Evolutionary conservation across 2,329 filamentous ascomycete species (phyloP).

Genomic region (Verticillium tricorpus): DNA sequence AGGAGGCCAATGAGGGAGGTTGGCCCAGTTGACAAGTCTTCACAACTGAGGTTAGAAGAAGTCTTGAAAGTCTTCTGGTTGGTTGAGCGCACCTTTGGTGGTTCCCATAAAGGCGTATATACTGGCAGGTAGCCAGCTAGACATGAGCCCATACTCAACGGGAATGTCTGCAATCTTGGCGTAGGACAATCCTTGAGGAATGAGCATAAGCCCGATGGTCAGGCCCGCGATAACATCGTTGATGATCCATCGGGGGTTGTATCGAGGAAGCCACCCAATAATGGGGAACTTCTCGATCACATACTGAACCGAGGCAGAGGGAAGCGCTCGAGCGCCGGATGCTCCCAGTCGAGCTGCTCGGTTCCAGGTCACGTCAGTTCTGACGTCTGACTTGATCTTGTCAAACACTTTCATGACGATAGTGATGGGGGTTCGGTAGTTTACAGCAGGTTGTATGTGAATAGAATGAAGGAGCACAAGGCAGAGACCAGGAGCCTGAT

Average conservation of each 20-base stretch:
- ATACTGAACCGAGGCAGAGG: slow-evolving; percentile 50
- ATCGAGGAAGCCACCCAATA: slow-evolving; percentile 57
- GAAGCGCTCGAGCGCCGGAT: slow-evolving; percentile 31
- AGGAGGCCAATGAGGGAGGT: slow-evolving; percentile 61
- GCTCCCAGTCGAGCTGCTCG: slow-evolving; percentile 23
- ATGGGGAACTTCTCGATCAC: slow-evolving; percentile 57
- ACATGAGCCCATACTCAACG: slow-evolving; percentile 56
- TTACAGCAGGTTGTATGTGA: neutral
- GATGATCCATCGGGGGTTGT: slow-evolving; percentile 55
- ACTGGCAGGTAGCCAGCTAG: slow-evolving; percentile 53
- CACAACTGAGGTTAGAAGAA: neutral
- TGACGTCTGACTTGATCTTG: slow-evolving; percentile 24
- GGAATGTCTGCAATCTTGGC: slow-evolving; percentile 59
- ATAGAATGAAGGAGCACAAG: neutral
- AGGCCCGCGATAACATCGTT: slow-evolving; percentile 59
- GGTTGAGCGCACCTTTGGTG: slow-evolving; percentile 46
- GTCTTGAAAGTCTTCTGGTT: neutral
- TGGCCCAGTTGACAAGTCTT: slow-evolving; percentile 58
- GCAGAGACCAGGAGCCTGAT: neutral
- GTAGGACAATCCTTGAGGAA: slow-evolving; percentile 58
- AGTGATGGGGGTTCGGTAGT: neutral
- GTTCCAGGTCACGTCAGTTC: slow-evolving; percentile 32
- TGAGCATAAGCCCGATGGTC: slow-evolving; percentile 56
- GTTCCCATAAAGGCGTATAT: slow-evolving; percentile 58
- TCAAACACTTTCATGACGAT: slow-evolving; percentile 17